These are phyloP conservation scores for Spirogloea muscicola DNA, from an alignment of 139 green algal species.

Conservation along the genomic window DNA sequence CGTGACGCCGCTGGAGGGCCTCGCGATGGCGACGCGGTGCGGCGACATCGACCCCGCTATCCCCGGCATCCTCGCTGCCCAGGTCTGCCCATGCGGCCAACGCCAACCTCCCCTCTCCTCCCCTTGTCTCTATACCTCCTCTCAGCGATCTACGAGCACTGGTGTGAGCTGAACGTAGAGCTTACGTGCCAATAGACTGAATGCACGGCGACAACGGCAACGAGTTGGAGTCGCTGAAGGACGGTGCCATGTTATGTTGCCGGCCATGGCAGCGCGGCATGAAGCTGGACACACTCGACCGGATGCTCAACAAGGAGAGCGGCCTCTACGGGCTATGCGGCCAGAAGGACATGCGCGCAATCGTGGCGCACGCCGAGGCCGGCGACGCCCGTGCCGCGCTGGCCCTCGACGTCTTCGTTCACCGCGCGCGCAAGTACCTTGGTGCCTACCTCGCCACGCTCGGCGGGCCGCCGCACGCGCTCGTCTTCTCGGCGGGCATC, in stretches of 20 bases:
- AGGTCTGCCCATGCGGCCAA: conserved; percentile 35
- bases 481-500: conserved; percentile 82
- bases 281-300: conserved; percentile 57
- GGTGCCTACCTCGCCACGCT: conserved; percentile 74
- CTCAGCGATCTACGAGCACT: no score
- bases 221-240: no score
- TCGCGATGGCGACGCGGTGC: conserved; percentile 52
- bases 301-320: conserved; percentile 79
- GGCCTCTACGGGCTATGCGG: conserved; percentile 66
- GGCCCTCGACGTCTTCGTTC: conserved; percentile 73
- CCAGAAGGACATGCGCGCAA: conserved; percentile 51
- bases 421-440: conserved; percentile 81
- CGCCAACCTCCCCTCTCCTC: no score
- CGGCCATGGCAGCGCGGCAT: conserved; percentile 50
- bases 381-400: conserved; percentile 60
- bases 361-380: conserved; percentile 54
- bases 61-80: conserved; percentile 53
- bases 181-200: no score
- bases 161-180: no score
- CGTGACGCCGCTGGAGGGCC: conserved; percentile 76
- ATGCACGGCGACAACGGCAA: no score
- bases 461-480: conserved; percentile 68
- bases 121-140: no score
- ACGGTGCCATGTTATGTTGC: no score
- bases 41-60: conserved; percentile 76